Evolutionary conservation across 2,329 filamentous ascomycete species (phyloP).

Genomic region (Ceratocystis variospora): DNA sequence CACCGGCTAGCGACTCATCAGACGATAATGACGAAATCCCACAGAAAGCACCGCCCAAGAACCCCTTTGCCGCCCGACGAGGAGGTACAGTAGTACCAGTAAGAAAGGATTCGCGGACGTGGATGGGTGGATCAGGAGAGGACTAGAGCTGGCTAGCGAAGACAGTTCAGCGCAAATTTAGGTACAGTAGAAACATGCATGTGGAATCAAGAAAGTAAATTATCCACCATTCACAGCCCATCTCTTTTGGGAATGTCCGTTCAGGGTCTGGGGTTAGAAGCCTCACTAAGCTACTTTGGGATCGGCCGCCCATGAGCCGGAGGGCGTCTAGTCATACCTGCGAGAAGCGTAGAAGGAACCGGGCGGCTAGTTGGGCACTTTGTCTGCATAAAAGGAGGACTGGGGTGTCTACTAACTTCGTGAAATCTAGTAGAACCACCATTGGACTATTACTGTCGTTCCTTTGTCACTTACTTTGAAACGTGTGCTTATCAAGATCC

Average conservation of each 20-base stretch:
- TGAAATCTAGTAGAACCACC: no score
- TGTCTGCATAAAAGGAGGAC: neutral
- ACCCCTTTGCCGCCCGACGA: neutral
- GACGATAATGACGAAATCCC: neutral
- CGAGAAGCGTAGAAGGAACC: neutral
- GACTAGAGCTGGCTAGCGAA: neutral
- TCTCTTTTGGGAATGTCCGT: conserved; percentile 1
- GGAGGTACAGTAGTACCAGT: neutral
- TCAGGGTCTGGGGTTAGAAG: neutral
- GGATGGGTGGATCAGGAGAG: neutral
- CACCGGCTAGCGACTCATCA: neutral
- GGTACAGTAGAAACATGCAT: no score
- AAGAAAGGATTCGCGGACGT: neutral
- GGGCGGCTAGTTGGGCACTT: neutral
- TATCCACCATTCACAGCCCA: neutral
- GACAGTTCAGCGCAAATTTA: neutral
- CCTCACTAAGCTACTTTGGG: neutral
- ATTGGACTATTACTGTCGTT: no score
- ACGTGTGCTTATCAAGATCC: neutral
- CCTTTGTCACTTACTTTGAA: neutral
- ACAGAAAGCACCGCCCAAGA: neutral
- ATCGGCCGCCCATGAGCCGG: neutral
- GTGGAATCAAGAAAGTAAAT: neutral
- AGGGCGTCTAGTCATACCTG: conserved; percentile 2
- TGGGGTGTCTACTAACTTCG: neutral